Percentiles rank a stretch among this genome's conserved stretches.
These are phyloP conservation scores for Nemania diffusa DNA, from an alignment of 2,329 filamentous ascomycete species.

Conservation along the genomic window DNA sequence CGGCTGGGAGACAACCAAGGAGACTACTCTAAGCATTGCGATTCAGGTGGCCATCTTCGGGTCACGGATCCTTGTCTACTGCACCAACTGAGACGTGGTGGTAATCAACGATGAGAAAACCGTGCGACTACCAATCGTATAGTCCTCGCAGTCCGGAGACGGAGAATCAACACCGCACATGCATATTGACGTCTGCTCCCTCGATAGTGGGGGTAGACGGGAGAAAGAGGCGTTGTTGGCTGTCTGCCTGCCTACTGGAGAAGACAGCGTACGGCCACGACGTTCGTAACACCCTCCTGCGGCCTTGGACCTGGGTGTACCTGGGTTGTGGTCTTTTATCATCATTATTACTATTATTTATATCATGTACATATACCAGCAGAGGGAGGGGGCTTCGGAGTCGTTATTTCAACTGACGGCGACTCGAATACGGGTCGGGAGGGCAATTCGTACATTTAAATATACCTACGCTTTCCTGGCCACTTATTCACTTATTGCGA, in stretches of 20 bases:
- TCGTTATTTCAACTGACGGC: slow-evolving; percentile 1
- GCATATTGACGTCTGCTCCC: background rate
- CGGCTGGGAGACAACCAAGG: background rate
- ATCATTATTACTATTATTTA: background rate
- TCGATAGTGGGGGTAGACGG: background rate
- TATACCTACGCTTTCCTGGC: background rate
- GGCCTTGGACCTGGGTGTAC: background rate
- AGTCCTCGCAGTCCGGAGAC: background rate
- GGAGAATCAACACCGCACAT: background rate
- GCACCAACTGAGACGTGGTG: background rate
- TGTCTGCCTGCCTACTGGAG: background rate
- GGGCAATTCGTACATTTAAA: background rate
- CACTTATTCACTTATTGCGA: background rate
- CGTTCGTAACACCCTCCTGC: background rate
- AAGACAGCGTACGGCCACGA: background rate
- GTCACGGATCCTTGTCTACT: background rate
- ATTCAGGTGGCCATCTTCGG: background rate
- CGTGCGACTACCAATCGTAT: background rate
- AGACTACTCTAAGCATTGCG: background rate
- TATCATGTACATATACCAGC: background rate
- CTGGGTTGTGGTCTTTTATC: background rate
- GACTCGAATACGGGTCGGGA: background rate
- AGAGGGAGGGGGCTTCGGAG: background rate
- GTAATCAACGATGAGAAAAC: background rate
- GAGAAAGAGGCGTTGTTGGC: background rate